Base-by-base conservation (phyloP, 2,329 filamentous ascomycete genomes). In the Parastagonospora avenae region DNA sequence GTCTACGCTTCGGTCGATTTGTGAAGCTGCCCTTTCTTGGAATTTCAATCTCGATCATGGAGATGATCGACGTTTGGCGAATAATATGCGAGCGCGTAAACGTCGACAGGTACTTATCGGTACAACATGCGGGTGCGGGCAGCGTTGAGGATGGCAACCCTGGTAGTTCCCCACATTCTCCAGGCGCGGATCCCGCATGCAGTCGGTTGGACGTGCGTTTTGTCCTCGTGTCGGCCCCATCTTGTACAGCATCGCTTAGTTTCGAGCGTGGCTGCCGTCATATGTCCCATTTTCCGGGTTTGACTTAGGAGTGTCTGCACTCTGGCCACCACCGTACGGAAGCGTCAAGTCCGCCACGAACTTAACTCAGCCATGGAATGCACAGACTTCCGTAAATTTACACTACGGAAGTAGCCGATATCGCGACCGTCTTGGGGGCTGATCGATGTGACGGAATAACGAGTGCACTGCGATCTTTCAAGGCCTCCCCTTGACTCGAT, bases 121-220 rank as follows among this genome's bases (percentile, higher is more conserved):
- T 66, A 70, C 65, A 66, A 24, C 67, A 55, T 64, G 35, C 48
- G 57, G 62, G 60, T 67, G 70, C 66, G 64, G 52, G 37, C 42
- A 50, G 42, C 42, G 36, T 40, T 51, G 49, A 52, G 61, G 48
- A 52, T 54, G 12, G 19, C 45, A 54, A 50, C 54, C 59, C 55
- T 58, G 55, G 51, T 52, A 50, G 55, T 69, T 67, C 64, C 60
- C 66, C 66, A 69, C 63, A 67, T 59, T 63, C 54, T 60, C 59
- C 59, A 59, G 52, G 10, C 50, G 62, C 55, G 63, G 66, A 66
- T 70, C 63, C 50, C 56, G 59, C 54, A 55, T 61, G 48, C 33
- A 48, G 58, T 47, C 46, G 46, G 47, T 35, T 52, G 55, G 54
- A 57, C 52, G 55, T 55, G 36, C 50, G 31, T 39, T 55, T 30